Percentiles rank a stretch among this genome's conserved stretches.
phyloP scores from a whole-genome alignment of 768 basidiomycete species.

The Tylopilus rubrobrunneus region DNA sequence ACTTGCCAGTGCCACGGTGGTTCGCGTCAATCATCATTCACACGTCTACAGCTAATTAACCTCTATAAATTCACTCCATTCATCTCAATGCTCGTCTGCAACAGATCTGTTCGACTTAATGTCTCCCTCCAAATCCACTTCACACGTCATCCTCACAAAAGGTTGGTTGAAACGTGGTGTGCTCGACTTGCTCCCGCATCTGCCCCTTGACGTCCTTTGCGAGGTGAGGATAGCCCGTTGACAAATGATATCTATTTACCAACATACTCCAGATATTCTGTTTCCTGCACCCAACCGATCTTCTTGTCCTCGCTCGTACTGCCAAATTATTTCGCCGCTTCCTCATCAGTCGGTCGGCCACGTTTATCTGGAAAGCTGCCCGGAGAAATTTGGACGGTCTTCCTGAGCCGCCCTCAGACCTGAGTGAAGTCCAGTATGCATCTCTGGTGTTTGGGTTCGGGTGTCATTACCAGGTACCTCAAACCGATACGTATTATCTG shows the following conservation, averaged over 20 bases:
- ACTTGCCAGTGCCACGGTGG: too few relatives aligned
- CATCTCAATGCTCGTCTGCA: background rate
- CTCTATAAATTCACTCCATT: background rate
- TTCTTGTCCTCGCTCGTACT: constrained; percentile 43
- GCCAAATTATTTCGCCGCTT: constrained; percentile 38
- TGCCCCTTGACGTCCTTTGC: constrained; percentile 28
- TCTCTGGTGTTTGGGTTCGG: constrained; percentile 44
- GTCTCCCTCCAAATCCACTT: constrained; percentile 1
- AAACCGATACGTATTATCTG: background rate
- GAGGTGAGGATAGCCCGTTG: constrained; percentile 12
- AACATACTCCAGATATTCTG: constrained; percentile 36
- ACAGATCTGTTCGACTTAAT: background rate
- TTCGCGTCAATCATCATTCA: background rate
- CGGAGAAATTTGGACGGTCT: constrained; percentile 36
- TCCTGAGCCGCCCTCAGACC: constrained; percentile 43
- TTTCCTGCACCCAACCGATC: constrained; percentile 41
- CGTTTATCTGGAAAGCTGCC: constrained; percentile 33
- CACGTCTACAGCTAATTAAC: too few relatives aligned
- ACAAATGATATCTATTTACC: background rate
- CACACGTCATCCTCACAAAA: background rate
- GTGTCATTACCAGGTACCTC: constrained; percentile 37
- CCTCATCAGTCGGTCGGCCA: constrained; percentile 32
- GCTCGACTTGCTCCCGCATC: constrained; percentile 33
- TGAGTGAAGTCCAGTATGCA: constrained; percentile 49
- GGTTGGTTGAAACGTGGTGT: constrained; percentile 13